Percentiles rank a stretch among this genome's conserved stretches.
These are phyloP conservation scores for Exidia glandulosa DNA, from an alignment of 768 basidiomycete genomes.

Conservation along the genomic window DNA sequence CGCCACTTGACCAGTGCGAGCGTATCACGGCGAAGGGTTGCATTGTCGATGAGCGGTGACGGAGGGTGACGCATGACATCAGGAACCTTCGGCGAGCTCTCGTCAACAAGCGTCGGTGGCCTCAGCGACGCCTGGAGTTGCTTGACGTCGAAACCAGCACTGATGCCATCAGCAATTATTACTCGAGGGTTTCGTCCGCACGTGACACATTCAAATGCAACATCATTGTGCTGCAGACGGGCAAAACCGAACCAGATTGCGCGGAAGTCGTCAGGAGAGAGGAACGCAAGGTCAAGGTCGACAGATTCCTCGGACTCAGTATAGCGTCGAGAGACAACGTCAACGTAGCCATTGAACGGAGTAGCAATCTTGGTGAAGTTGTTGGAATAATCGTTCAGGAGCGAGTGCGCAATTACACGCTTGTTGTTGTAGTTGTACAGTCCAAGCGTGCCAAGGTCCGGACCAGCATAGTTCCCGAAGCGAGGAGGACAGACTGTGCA, in stretches of 20 bases:
- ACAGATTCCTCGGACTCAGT: too few species aligned
- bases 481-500: neutral
- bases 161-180: constrained; percentile 8
- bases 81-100: too few species aligned
- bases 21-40: too few species aligned
- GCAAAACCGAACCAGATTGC: constrained; percentile 9
- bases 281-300: neutral
- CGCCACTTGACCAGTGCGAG: too few species aligned
- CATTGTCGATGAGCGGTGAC: too few species aligned
- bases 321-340: constrained; percentile 4
- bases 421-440: constrained; percentile 12
- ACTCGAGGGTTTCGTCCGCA: constrained; percentile 8
- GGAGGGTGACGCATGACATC: too few species aligned
- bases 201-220: constrained; percentile 2
- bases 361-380: constrained; percentile 8
- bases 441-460: constrained; percentile 4
- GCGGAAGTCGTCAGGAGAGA: constrained; percentile 8
- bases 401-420: constrained; percentile 9
- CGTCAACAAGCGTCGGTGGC: too few species aligned
- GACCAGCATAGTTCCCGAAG: neutral
- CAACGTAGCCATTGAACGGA: constrained; percentile 8
- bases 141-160: neutral
- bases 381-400: constrained; percentile 11
- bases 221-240: constrained; percentile 6
- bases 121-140: too few species aligned